These are phyloP conservation scores for Fusarium avenaceum DNA, from an alignment of 2,329 filamentous ascomycete species.

Conservation along the genomic window DNA sequence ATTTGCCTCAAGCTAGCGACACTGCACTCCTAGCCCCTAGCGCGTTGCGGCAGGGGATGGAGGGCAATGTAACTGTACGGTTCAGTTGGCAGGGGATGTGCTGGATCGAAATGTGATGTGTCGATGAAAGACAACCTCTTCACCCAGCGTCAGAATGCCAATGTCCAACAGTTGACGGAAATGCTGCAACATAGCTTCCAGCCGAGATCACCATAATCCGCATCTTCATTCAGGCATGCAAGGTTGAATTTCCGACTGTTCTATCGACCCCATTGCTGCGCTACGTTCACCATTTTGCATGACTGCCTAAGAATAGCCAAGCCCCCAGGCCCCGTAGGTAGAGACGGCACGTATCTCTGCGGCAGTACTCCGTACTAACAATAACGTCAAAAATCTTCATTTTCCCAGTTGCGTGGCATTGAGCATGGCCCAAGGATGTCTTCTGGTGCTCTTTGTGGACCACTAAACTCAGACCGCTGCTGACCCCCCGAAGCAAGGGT, in stretches of 20 bases:
- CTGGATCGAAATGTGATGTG: conserved; percentile 47
- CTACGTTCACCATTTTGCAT: conserved; percentile 11
- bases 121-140: conserved; percentile 36
- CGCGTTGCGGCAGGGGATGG: conserved; percentile 32
- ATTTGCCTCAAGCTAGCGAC: conserved; percentile 35
- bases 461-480: conserved; percentile 44
- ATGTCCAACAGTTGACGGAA: conserved; percentile 40
- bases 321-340: neutral
- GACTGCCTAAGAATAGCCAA: conserved; percentile 10
- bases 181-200: conserved; percentile 34
- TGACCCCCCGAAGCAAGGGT: conserved; percentile 40
- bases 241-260: neutral
- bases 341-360: neutral
- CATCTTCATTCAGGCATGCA: conserved; percentile 5
- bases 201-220: conserved; percentile 11
- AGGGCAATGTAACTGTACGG: conserved; percentile 25
- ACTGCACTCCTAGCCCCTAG: conserved; percentile 34
- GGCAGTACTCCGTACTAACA: conserved; percentile 9
- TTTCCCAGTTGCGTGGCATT: conserved; percentile 1
- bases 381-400: conserved; percentile 33
- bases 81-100: conserved; percentile 35
- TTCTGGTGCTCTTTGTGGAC: conserved; percentile 38
- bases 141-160: conserved; percentile 30
- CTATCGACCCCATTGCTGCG: conserved; percentile 1
- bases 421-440: conserved; percentile 34